A percentile compares a stretch with the other conserved stretches of the same genome.
These are phyloP conservation scores for Thermoascus crustaceus DNA, from an alignment of 2,329 filamentous ascomycete species.

Conservation along the genomic window DNA sequence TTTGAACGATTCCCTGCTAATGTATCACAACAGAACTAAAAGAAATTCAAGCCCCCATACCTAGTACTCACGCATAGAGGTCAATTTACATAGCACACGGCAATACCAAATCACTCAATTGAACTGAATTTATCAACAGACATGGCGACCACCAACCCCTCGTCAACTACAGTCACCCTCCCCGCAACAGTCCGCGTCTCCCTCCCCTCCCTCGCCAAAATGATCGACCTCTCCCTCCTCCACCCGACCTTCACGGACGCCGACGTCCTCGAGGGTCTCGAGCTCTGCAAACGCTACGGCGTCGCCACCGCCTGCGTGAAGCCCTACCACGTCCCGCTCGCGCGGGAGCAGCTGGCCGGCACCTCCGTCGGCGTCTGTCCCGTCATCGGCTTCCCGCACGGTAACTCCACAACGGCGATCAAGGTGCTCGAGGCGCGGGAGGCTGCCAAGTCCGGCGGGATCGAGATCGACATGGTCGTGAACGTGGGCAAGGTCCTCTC, in stretches of 20 bases:
- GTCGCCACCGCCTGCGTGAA: constrained; percentile 54
- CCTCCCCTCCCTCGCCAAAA: constrained; percentile 23
- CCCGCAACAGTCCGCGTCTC: no score
- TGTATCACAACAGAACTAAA: no score
- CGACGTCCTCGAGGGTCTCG: constrained; percentile 44
- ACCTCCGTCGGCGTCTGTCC: constrained; percentile 46
- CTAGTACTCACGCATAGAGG: no score
- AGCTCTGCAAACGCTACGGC: constrained; percentile 39
- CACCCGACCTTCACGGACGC: constrained; percentile 54
- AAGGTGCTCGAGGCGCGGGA: constrained; percentile 48
- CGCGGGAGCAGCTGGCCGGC: constrained; percentile 40
- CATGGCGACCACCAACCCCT: no score
- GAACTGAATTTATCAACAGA: no score
- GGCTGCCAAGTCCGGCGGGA: constrained; percentile 42
- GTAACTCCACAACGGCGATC: constrained; percentile 46
- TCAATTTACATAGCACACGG: no score
- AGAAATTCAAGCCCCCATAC: no score
- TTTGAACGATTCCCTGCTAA: no score
- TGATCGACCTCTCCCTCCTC: constrained; percentile 54
- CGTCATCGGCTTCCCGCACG: constrained; percentile 55
- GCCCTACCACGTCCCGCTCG: constrained; percentile 47
- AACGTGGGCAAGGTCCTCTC: constrained; percentile 54
- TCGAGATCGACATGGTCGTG: constrained; percentile 54
- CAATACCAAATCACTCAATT: no score
- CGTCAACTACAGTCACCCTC: no score